phyloP scores from a whole-genome alignment of 805 yeast species.

The Kuraishia ogatae region DNA sequence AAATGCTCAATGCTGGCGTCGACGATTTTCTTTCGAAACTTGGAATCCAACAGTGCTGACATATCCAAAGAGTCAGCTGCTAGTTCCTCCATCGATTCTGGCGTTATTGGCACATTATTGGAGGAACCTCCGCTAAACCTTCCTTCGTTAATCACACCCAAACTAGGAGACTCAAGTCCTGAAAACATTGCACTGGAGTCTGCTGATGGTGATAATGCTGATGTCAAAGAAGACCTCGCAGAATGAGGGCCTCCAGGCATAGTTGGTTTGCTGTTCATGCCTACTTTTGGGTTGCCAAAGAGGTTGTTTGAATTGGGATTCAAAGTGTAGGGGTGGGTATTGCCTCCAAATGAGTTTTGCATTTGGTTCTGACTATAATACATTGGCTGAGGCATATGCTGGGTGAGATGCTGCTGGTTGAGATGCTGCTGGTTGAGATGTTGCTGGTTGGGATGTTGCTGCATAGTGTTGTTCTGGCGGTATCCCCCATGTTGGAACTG shows the following conservation, averaged over 20 bases:
- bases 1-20: not conserved
- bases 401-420: conserved; percentile 3
- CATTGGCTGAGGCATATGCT: conserved; percentile 1
- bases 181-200: not conserved
- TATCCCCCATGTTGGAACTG: too few species aligned
- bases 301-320: not conserved
- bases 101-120: conserved; percentile 1
- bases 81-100: conserved; percentile 4
- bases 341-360: not conserved
- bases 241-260: not conserved
- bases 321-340: not conserved
- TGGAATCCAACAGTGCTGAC: not conserved
- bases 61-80: not conserved
- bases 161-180: not conserved
- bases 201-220: conserved; percentile 1
- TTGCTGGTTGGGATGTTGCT: conserved; percentile 4
- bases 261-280: not conserved
- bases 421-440: conserved; percentile 2
- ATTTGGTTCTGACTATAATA: conserved; percentile 2
- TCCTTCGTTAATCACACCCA: not conserved
- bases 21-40: not conserved
- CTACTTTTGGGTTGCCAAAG: not conserved
- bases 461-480: too few species aligned
- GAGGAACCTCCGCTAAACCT: not conserved
- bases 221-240: not conserved